Percentiles rank a stretch among this genome's conserved stretches.
Conservation (phyloP, 1,139 yeast species). For the Spencermartinsiella ligniputridi region DNA sequence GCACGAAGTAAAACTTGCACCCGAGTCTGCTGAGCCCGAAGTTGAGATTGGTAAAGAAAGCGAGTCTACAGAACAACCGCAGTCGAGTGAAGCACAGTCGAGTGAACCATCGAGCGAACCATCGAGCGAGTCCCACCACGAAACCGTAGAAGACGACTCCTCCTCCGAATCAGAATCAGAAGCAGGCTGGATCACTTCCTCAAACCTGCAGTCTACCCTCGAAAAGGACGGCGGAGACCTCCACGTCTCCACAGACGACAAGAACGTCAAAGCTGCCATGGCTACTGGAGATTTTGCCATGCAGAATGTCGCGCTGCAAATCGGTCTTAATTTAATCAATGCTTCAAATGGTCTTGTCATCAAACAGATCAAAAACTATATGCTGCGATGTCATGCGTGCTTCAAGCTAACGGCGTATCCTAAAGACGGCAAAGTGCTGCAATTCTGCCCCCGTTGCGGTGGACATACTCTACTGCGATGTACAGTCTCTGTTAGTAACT, state of each 20-base stretch:
- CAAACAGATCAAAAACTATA: constrained; percentile 79
- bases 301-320: constrained; percentile 89
- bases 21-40: constrained; percentile 1
- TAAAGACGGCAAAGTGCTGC: constrained; percentile 68
- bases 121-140: not conserved
- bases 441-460: constrained; percentile 96
- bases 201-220: constrained; percentile 66
- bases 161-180: constrained; percentile 61
- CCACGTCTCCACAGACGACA: constrained; percentile 21
- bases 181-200: constrained; percentile 96
- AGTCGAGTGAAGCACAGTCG: constrained; percentile 8
- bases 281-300: constrained; percentile 97
- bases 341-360: constrained; percentile 81
- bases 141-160: constrained; percentile 33
- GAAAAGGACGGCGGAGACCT: constrained; percentile 56
- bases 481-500: constrained; percentile 76
- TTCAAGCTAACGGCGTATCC: constrained; percentile 77
- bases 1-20: not conserved
- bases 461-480: constrained; percentile 86
- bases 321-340: constrained; percentile 83
- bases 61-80: not conserved
- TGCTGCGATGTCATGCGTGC: constrained; percentile 97
- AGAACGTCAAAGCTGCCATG: constrained; percentile 60
- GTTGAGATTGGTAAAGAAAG: not conserved
- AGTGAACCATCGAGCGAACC: constrained; percentile 3